Percentiles rank a stretch among this genome's conserved stretches.
Conservation (phyloP, 352 stramenopile species). For the Phytopythium vexans region DNA sequence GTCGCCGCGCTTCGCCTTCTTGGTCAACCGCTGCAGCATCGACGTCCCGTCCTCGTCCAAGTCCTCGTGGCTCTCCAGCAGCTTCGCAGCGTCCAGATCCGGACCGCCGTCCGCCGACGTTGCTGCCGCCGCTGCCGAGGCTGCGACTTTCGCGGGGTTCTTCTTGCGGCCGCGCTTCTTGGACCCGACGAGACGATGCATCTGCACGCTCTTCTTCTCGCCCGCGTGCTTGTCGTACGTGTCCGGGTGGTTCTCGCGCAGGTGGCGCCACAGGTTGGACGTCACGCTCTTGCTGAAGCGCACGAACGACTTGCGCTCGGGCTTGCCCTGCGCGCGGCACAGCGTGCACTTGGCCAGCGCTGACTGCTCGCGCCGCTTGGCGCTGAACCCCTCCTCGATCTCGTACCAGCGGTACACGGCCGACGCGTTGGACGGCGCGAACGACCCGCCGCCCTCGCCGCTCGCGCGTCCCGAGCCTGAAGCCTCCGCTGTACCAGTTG, state of each 20-base stretch:
- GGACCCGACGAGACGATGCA: slow-evolving; percentile 51
- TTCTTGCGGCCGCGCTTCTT: slow-evolving; percentile 69
- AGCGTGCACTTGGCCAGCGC: slow-evolving; percentile 66
- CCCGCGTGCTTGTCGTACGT: slow-evolving; percentile 67
- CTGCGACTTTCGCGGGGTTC: slow-evolving; percentile 13
- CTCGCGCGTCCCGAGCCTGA: too few relatives aligned
- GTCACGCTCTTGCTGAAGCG: slow-evolving; percentile 84
- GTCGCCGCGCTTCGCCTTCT: slow-evolving; percentile 40
- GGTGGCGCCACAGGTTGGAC: slow-evolving; percentile 77
- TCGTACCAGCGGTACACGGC: slow-evolving; percentile 82
- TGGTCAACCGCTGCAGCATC: slow-evolving; percentile 11
- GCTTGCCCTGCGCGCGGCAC: slow-evolving; percentile 52
- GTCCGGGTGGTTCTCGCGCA: slow-evolving; percentile 78
- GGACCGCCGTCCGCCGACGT: neutral
- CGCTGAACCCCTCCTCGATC: slow-evolving; percentile 49
- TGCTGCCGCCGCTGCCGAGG: neutral
- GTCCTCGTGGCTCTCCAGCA: slow-evolving; percentile 16
- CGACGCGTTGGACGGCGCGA: slow-evolving; percentile 26
- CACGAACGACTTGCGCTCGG: slow-evolving; percentile 65
- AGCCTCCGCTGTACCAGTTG: too few relatives aligned
- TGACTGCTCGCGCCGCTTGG: slow-evolving; percentile 73
- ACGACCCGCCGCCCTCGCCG: too few relatives aligned
- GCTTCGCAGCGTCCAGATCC: slow-evolving; percentile 16
- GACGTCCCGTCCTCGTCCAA: slow-evolving; percentile 9
- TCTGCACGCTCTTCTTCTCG: slow-evolving; percentile 77